Base-by-base conservation (phyloP, 768 basidiomycete species). In the Panus rudis region DNA sequence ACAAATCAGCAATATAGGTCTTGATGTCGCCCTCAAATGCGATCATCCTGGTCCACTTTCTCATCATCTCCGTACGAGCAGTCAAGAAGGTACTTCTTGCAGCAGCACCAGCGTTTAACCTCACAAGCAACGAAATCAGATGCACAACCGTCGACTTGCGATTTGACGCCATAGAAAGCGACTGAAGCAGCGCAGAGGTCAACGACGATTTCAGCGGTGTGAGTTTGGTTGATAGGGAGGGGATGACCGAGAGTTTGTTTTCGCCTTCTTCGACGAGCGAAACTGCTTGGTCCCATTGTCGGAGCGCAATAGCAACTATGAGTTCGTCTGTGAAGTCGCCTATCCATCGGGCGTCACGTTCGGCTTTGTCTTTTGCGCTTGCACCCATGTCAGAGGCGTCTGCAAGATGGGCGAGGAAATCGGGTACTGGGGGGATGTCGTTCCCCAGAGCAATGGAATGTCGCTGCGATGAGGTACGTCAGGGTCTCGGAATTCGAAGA, bases 281-380 rank as follows among this genome's bases (percentile, higher is more conserved):
- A n/a, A 88, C 84, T 0, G 92, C 92, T 51, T 84, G 79, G 32
- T 84, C 78, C 88, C 93, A 98, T 50, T 89, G 78, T 39, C 88
- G 76, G 35, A 92, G 67, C 1, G 93, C 86, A 45, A 97, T 92
- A 1, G 92, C 80, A 4, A 98, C 92, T 0, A 88, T 88, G 19
- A 97, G 64, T 33, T 93, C 81, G 55, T 99, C 96, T 4, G 86
- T 80, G 70, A 89, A 94, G 42, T 97, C 92, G 34, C 84, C 81
- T 10, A 87, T 76, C 79, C 85, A 96, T n/a, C 83, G 77, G 1
- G 80, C 68, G 60, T 96, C 92, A 38, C 79, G 74, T 50, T 92
- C 90, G 0, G 74, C 72, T 57, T 87, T 84, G 47, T 84, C 83
- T 58, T 84, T 85, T 13, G 76, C 76, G 46, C 68, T 69, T 4